Percentiles rank a stretch among this genome's conserved stretches.
These are phyloP conservation scores for Ascochyta viciae-villosae DNA, from an alignment of 2,329 filamentous ascomycete species.

Conservation along the genomic window DNA sequence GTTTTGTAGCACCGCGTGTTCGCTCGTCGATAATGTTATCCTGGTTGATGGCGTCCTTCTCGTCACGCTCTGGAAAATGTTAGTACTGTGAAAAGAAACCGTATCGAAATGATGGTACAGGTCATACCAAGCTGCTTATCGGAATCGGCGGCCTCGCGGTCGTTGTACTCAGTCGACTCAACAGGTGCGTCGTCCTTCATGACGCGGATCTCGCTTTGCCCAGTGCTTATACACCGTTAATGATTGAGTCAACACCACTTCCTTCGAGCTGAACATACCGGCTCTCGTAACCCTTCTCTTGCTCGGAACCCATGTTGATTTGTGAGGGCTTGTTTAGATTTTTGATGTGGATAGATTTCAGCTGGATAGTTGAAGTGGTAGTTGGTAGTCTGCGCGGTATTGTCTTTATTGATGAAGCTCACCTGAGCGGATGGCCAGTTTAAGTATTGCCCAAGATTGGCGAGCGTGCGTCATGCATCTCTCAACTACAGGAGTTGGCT, in stretches of 20 bases:
- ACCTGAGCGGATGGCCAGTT: neutral
- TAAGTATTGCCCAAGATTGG: conserved; percentile 17
- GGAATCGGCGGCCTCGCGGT: conserved; percentile 54
- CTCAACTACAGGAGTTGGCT: neutral
- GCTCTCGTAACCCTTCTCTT: conserved; percentile 19
- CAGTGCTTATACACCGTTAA: conserved; percentile 49
- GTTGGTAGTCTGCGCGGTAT: neutral
- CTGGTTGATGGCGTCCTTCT: conserved; percentile 57
- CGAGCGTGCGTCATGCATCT: conserved; percentile 22
- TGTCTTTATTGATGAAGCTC: neutral
- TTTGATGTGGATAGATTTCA: neutral
- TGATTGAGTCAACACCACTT: neutral
- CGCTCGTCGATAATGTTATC: conserved; percentile 56
- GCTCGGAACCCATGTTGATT: conserved; percentile 37
- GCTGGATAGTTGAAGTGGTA: neutral
- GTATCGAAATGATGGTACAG: neutral
- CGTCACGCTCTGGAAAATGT: conserved; percentile 52
- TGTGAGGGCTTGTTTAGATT: neutral
- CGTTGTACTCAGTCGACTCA: conserved; percentile 52
- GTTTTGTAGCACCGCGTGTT: conserved; percentile 57
- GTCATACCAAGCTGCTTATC: conserved; percentile 56
- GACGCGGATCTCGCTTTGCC: conserved; percentile 55
- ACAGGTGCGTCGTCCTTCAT: conserved; percentile 56
- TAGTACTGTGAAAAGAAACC: neutral
- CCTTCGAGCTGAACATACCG: neutral